These are phyloP conservation scores for Lippia alba DNA, from an alignment of 305 asterid species.

Conservation along the genomic window DNA sequence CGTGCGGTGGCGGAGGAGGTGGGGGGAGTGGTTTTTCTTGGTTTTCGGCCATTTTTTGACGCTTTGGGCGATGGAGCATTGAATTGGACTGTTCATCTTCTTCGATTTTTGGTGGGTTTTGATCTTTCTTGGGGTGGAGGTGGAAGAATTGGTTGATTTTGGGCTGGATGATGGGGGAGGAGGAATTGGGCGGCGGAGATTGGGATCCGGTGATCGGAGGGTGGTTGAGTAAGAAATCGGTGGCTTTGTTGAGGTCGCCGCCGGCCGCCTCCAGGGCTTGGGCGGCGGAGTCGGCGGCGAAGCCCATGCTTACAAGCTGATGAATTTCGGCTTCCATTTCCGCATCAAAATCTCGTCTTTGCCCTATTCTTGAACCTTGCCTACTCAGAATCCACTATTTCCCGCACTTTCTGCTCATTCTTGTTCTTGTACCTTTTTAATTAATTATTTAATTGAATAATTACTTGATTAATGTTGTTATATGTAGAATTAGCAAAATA, in stretches of 20 bases:
- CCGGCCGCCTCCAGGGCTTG: constrained; percentile 61
- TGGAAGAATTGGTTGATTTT: constrained; percentile 74
- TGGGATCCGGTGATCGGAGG: constrained; percentile 8
- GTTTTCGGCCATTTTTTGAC: constrained; percentile 39
- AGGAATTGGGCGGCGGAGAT: constrained; percentile 36
- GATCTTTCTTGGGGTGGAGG: constrained; percentile 36
- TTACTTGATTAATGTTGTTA: too few relatives aligned
- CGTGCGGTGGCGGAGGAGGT: constrained; percentile 44
- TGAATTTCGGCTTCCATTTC: constrained; percentile 36
- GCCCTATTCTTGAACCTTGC: background rate
- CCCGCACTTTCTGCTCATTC: constrained; percentile 30
- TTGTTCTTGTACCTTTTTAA: background rate
- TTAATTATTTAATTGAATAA: background rate
- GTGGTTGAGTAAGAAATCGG: constrained; percentile 69
- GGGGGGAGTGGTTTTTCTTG: constrained; percentile 20
- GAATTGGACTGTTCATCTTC: constrained; percentile 29
- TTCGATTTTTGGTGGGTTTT: constrained; percentile 27
- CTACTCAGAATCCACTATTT: constrained; percentile 15
- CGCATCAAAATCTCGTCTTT: background rate
- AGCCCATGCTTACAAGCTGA: constrained; percentile 78
- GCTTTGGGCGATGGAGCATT: constrained; percentile 38
- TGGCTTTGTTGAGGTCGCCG: constrained; percentile 65
- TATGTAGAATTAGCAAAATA: too few relatives aligned
- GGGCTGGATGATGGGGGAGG: constrained; percentile 58
- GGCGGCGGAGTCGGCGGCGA: constrained; percentile 53